Percentiles rank a stretch among this genome's conserved stretches.
Evolutionary conservation across 129 eudicot species (phyloP).

Genomic region (Erigeron canadensis): DNA sequence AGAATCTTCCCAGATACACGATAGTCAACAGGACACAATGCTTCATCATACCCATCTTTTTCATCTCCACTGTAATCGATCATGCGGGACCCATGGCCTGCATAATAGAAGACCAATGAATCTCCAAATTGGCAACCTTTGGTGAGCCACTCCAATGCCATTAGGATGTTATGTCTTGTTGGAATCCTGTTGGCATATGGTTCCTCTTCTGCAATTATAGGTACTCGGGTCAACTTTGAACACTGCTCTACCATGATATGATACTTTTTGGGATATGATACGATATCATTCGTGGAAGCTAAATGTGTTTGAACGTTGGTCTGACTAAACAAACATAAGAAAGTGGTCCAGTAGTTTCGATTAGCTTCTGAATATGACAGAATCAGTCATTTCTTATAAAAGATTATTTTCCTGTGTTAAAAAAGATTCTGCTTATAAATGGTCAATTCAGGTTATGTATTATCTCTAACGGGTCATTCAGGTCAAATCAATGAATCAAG

Average conservation of each 20-base stretch:
- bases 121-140: conserved; percentile 67
- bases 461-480: too few relatives aligned
- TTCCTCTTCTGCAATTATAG: conserved; percentile 44
- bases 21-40: conserved; percentile 71
- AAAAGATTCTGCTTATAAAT: too few relatives aligned
- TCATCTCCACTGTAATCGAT: conserved; percentile 58
- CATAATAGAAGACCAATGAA: conserved; percentile 75
- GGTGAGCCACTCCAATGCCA: conserved; percentile 57
- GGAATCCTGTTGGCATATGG: conserved; percentile 46
- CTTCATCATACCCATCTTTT: conserved; percentile 64
- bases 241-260: neutral
- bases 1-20: conserved; percentile 57
- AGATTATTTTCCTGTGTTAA: too few relatives aligned
- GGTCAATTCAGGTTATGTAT: too few relatives aligned
- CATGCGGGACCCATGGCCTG: conserved; percentile 65
- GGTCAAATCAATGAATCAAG: too few relatives aligned
- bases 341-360: too few relatives aligned
- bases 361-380: too few relatives aligned
- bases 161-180: conserved; percentile 50
- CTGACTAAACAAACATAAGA: too few relatives aligned
- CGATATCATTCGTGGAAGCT: too few relatives aligned
- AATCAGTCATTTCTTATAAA: too few relatives aligned
- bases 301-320: too few relatives aligned
- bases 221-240: too few relatives aligned
- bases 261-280: neutral